Evolutionary conservation across 495 filamentous ascomycete species (phyloP).

Genomic region (Lasiosphaeria hispida): DNA sequence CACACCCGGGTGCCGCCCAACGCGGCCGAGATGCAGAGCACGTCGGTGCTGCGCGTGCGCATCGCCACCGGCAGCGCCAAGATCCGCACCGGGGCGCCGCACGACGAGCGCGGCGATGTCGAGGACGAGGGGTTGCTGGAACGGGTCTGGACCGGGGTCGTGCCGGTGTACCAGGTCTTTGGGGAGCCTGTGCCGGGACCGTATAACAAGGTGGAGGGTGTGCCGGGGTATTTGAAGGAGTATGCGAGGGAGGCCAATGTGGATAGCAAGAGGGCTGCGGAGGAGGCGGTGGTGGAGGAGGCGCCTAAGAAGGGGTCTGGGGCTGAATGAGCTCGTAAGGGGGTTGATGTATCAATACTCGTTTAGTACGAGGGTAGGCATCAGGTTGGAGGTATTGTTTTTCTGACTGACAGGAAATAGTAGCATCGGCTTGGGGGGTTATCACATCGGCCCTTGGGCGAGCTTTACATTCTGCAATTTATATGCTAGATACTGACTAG

Average conservation of each 20-base stretch:
- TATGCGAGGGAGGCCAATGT: conserved; percentile 57
- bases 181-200: conserved; percentile 67
- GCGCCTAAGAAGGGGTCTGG: conserved; percentile 22
- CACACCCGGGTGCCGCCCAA: conserved; percentile 71
- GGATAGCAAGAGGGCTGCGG: conserved; percentile 51
- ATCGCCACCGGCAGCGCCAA: conserved; percentile 76
- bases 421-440: no score
- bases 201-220: conserved; percentile 55
- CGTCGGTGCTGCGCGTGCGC: conserved; percentile 67
- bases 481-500: no score
- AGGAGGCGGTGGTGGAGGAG: conserved; percentile 39
- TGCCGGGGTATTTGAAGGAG: conserved; percentile 62
- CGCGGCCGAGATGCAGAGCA: conserved; percentile 72
- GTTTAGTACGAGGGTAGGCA: no score
- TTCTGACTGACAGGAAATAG: no score
- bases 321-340: background rate
- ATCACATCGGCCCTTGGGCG: no score
- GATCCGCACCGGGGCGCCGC: conserved; percentile 64
- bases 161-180: conserved; percentile 65
- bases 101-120: conserved; percentile 69
- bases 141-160: conserved; percentile 78
- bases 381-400: no score
- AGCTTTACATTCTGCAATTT: no score
- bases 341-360: no score
- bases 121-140: conserved; percentile 57